Evolutionary conservation across 1,284 basidiomycete genomes (phyloP).

Genomic region (Chalciporus piperatoides): DNA sequence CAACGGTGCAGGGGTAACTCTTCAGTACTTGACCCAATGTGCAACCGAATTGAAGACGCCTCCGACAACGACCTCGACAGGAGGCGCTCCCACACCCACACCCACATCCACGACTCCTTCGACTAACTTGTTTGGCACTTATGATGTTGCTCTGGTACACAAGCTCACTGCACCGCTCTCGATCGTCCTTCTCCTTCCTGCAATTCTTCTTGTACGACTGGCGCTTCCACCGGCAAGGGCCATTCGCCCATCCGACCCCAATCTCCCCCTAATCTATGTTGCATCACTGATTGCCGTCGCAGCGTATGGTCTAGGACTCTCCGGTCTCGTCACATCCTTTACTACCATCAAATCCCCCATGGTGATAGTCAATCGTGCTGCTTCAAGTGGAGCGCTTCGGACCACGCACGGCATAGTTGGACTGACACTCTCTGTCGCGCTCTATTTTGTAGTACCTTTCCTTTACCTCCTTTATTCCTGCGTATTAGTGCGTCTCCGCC

Average conservation of each 20-base stretch:
- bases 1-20: slow-evolving; percentile 61
- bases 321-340: slow-evolving; percentile 59
- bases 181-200: slow-evolving; percentile 52
- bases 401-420: slow-evolving; percentile 63
- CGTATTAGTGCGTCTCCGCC: slow-evolving; percentile 15
- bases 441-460: slow-evolving; percentile 55
- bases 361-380: slow-evolving; percentile 33
- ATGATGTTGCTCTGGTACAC: slow-evolving; percentile 57
- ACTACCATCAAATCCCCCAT: slow-evolving; percentile 42
- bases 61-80: slow-evolving; percentile 25
- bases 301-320: slow-evolving; percentile 60
- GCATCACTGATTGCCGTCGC: slow-evolving; percentile 41
- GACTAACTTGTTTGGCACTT: slow-evolving; percentile 29
- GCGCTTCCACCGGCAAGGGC: slow-evolving; percentile 41
- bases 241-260: slow-evolving; percentile 21
- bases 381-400: slow-evolving; percentile 39
- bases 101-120: slow-evolving; percentile 26
- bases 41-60: slow-evolving; percentile 39
- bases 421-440: slow-evolving; percentile 53
- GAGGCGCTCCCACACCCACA: slow-evolving; percentile 22
- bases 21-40: slow-evolving; percentile 58
- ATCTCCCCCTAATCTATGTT: slow-evolving; percentile 34
- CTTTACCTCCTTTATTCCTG: slow-evolving; percentile 37
- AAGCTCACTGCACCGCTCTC: slow-evolving; percentile 66
- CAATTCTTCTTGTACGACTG: slow-evolving; percentile 52